phyloP scores from a whole-genome alignment of 1,284 basidiomycete genomes.

The Fistulina hepatica region DNA sequence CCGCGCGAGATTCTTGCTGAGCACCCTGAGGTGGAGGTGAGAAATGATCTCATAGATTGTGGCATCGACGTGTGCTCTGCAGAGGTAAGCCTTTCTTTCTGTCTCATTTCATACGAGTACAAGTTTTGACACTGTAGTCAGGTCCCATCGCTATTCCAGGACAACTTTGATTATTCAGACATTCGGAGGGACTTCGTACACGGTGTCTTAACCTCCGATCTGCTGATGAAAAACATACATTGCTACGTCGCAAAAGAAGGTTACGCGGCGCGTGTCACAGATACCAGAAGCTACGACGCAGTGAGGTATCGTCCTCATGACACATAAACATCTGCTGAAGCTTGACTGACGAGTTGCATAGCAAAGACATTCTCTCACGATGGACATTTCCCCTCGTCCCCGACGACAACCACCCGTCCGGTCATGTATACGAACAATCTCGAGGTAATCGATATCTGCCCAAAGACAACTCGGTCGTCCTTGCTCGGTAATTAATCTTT shows the following conservation, averaged over 20 bases:
- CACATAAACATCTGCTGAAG: neutral
- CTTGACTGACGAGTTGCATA: conserved; percentile 22
- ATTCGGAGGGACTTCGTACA: conserved; percentile 90
- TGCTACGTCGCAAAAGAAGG: conserved; percentile 79
- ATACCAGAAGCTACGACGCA: conserved; percentile 83
- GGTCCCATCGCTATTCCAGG: conserved; percentile 95
- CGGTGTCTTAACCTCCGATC: conserved; percentile 91
- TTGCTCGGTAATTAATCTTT: conserved; percentile 51
- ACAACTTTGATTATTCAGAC: conserved; percentile 97
- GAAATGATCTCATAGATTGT: conserved; percentile 83
- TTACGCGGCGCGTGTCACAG: conserved; percentile 82
- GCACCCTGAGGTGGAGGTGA: conserved; percentile 70
- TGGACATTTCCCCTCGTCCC: conserved; percentile 95
- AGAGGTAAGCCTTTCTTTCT: conserved; percentile 57
- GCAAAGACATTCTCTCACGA: conserved; percentile 83
- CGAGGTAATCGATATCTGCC: conserved; percentile 83
- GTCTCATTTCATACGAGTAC: conserved; percentile 1
- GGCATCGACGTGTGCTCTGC: conserved; percentile 89
- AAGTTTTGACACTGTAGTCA: conserved; percentile 20
- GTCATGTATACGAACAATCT: conserved; percentile 71
- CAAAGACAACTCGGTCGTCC: conserved; percentile 56
- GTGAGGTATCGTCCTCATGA: conserved; percentile 46
- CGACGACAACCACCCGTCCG: conserved; percentile 82
- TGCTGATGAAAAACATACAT: conserved; percentile 91
- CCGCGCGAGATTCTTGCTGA: conserved; percentile 59